These are phyloP conservation scores for Cymbopogon citratus DNA, from an alignment of 176 grass and related monocot genomes.

Conservation along the genomic window DNA sequence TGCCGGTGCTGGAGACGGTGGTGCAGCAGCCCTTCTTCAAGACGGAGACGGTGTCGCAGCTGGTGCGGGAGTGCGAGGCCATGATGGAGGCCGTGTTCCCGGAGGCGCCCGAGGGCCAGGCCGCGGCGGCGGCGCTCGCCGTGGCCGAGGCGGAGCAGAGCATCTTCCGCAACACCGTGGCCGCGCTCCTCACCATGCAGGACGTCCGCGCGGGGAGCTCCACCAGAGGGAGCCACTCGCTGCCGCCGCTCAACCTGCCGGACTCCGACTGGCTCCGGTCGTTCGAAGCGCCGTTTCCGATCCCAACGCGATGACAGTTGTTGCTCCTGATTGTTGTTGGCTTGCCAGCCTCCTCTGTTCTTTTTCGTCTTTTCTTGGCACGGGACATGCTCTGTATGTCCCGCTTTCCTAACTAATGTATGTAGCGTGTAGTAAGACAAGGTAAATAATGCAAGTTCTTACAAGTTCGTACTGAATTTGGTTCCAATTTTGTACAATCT, in stretches of 20 bases:
- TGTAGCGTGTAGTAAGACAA: neutral
- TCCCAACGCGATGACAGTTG: slow-evolving; percentile 40
- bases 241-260: slow-evolving; percentile 72
- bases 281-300: slow-evolving; percentile 38
- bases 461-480: neutral
- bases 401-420: neutral
- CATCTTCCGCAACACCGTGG: slow-evolving; percentile 72
- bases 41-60: slow-evolving; percentile 59
- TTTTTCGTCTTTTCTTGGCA: too few species aligned
- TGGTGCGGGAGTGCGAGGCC: slow-evolving; percentile 76
- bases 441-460: slow-evolving; percentile 24
- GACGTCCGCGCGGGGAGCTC: slow-evolving; percentile 80
- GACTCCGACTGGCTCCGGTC: slow-evolving; percentile 59
- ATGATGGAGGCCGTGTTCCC: slow-evolving; percentile 57
- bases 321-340: too few species aligned
- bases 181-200: slow-evolving; percentile 71
- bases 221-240: slow-evolving; percentile 65
- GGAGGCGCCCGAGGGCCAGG: slow-evolving; percentile 30
- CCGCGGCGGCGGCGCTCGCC: slow-evolving; percentile 37
- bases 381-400: too few species aligned
- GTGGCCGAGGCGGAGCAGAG: slow-evolving; percentile 57
- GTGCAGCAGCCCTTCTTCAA: slow-evolving; percentile 69
- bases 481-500: too few species aligned
- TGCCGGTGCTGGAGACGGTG: slow-evolving; percentile 52
- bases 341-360: too few species aligned